A percentile compares a stretch with the other conserved stretches of the same genome.
These are phyloP conservation scores for Tilletiopsis washingtonensis DNA, from an alignment of 1,284 basidiomycete species.

Conservation along the genomic window DNA sequence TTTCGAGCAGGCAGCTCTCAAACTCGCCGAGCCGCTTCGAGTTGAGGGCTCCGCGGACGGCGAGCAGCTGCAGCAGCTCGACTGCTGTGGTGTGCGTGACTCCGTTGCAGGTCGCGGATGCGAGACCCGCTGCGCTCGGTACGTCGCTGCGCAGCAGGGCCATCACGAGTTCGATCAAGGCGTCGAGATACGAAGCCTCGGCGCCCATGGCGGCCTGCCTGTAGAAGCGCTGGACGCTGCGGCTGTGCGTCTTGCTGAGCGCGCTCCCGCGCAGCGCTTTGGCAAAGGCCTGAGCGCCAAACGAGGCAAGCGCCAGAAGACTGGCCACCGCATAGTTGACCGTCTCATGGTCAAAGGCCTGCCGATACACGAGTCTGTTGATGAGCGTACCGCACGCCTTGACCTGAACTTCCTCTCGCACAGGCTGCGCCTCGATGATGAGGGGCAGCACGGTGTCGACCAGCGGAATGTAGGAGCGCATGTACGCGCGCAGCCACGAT, in stretches of 20 bases:
- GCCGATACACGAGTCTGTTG: constrained; percentile 61
- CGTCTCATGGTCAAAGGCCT: constrained; percentile 68
- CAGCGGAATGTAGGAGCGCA: constrained; percentile 25
- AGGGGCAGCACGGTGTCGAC: constrained; percentile 29
- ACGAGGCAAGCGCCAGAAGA: constrained; percentile 68
- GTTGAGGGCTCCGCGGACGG: constrained; percentile 70
- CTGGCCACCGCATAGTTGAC: constrained; percentile 61
- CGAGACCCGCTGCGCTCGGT: not conserved
- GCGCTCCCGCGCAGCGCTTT: no score
- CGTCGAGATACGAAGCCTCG: not conserved
- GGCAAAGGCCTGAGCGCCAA: constrained; percentile 78
- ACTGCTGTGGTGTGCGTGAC: constrained; percentile 63
- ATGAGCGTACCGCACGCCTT: not conserved
- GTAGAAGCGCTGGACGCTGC: not conserved
- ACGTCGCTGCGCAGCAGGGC: constrained; percentile 3
- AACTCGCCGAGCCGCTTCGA: constrained; percentile 53
- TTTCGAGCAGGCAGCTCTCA: constrained; percentile 62
- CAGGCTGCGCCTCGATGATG: constrained; percentile 9
- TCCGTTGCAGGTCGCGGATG: not conserved
- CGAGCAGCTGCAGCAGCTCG: constrained; percentile 72
- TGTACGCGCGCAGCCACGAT: constrained; percentile 31
- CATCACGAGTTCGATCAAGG: constrained; percentile 14
- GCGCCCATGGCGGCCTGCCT: not conserved
- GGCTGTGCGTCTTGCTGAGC: no score
- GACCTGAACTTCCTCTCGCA: constrained; percentile 1